Percentiles rank a stretch among this genome's conserved stretches.
phyloP scores from a whole-genome alignment of 768 basidiomycete genomes.

The Dentipellis fragilis region DNA sequence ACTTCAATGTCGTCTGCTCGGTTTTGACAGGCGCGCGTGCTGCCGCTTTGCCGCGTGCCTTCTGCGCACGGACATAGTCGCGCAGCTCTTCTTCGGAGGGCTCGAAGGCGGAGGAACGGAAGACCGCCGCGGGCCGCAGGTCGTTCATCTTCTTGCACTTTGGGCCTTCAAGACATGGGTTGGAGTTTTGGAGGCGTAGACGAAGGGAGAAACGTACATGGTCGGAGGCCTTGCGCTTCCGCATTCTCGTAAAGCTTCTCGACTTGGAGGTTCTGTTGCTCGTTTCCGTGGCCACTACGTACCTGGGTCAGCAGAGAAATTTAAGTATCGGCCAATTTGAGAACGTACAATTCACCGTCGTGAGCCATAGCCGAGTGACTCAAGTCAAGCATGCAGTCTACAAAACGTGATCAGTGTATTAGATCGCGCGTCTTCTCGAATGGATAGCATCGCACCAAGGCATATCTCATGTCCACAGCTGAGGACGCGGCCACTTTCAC shows the following conservation, averaged over 20 bases:
- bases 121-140: slow-evolving; percentile 38
- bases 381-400: slow-evolving; percentile 49
- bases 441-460: slow-evolving; percentile 26
- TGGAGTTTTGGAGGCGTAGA: background rate
- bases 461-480: slow-evolving; percentile 62
- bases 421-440: background rate
- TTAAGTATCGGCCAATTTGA: background rate
- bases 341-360: slow-evolving; percentile 50
- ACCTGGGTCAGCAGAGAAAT: background rate
- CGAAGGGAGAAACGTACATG: slow-evolving; percentile 31
- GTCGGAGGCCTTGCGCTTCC: slow-evolving; percentile 45
- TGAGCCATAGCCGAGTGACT: slow-evolving; percentile 42
- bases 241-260: slow-evolving; percentile 52
- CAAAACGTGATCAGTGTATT: background rate
- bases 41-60: slow-evolving; percentile 17
- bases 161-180: slow-evolving; percentile 34
- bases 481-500: slow-evolving; percentile 48
- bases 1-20: slow-evolving; percentile 12
- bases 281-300: slow-evolving; percentile 41
- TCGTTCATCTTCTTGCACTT: slow-evolving; percentile 62
- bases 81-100: slow-evolving; percentile 51
- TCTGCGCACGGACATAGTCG: slow-evolving; percentile 25
- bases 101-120: slow-evolving; percentile 58
- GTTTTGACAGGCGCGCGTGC: slow-evolving; percentile 4
- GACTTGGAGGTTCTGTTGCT: slow-evolving; percentile 41